Base-by-base conservation (phyloP, 768 basidiomycete species). In the Rhizopogon roseolus region DNA sequence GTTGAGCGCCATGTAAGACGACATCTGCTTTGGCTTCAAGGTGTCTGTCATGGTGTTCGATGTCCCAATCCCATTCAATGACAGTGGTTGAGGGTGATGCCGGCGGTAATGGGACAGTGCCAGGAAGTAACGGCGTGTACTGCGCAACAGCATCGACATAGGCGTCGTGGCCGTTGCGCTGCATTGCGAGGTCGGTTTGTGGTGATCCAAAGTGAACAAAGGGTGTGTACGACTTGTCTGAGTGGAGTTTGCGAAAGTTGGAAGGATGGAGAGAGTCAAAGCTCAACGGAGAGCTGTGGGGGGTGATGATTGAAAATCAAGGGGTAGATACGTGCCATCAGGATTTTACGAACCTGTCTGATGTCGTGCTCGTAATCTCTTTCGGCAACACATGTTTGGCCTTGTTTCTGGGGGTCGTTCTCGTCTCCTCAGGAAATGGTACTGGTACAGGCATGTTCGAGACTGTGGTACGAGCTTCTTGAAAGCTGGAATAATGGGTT, bases 31-130 rank as follows among this genome's bases (percentile, higher is more conserved):
- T 79, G 2, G 79, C 76, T 67, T 91, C 89, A 36, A 69, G 76
- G 61, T 73, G 76, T 42, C 88, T 73, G 65, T 90, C 88, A n/a
- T 73, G 81, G 51, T 85, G 85, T 66, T 90, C 89, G 34, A 77
- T 61, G 17, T 81, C 77, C 86, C 86, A 86, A 67, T 82, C 78
- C 88, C 88, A 91, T 64, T 77, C 71, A 36, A 87, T 61, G 13
- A 59, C 60, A 52, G 43, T 32, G 4, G 32, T n/a, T 4, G 55
- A 41, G 32, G 57, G 41, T 2, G 50, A 10, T 2, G 66, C 52
- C 11, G 4, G 29, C 0, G 58, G 39, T 3, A 71, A 50, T 1
- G 64, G 59, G 5, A 59, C 60, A 0, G 61, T 64, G n/a, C 68
- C 67, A 13, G 62, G 66, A 1, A 62, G 27, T 4, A 49, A 36